Evolutionary conservation across 2,329 filamentous ascomycete genomes (phyloP).

Genomic region (Alternaria burnsii): DNA sequence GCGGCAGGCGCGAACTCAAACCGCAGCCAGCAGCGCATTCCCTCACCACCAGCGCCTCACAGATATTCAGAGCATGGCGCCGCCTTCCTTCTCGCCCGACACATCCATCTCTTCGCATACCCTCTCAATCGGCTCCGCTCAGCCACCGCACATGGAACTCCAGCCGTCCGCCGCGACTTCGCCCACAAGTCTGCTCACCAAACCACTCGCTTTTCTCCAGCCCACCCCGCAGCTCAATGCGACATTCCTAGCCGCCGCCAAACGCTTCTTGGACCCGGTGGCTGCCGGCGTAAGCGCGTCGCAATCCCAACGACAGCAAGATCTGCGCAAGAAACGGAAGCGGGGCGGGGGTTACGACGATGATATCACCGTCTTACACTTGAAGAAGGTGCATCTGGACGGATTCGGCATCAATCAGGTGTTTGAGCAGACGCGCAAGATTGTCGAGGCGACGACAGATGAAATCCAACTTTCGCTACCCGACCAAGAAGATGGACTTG

Average conservation of each 20-base stretch:
- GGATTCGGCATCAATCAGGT: conserved; percentile 90
- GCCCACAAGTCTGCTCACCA: conserved; percentile 66
- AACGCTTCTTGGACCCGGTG: conserved; percentile 79
- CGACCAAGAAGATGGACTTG: conserved; percentile 34
- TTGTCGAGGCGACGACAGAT: conserved; percentile 71
- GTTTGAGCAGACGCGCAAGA: conserved; percentile 90
- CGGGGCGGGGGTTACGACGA: conserved; percentile 62
- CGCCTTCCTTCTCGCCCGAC: conserved; percentile 46
- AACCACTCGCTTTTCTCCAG: conserved; percentile 79
- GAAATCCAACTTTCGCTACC: conserved; percentile 62
- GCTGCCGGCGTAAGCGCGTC: conserved; percentile 76
- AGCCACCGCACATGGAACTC: conserved; percentile 47
- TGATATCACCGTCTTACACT: conserved; percentile 67
- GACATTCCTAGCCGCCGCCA: conserved; percentile 77
- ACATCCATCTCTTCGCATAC: conserved; percentile 53
- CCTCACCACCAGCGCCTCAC: not conserved
- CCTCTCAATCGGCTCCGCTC: conserved; percentile 49
- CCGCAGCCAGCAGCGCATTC: conserved; percentile 5
- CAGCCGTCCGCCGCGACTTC: conserved; percentile 54
- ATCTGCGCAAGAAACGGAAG: conserved; percentile 79
- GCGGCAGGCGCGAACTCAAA: conserved; percentile 13
- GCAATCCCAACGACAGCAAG: conserved; percentile 73
- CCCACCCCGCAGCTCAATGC: conserved; percentile 72
- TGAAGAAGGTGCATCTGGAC: conserved; percentile 83
- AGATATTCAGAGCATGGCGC: conserved; percentile 39